These are phyloP conservation scores for Lactarius akahatsu DNA, from an alignment of 768 basidiomycete genomes.

Conservation along the genomic window DNA sequence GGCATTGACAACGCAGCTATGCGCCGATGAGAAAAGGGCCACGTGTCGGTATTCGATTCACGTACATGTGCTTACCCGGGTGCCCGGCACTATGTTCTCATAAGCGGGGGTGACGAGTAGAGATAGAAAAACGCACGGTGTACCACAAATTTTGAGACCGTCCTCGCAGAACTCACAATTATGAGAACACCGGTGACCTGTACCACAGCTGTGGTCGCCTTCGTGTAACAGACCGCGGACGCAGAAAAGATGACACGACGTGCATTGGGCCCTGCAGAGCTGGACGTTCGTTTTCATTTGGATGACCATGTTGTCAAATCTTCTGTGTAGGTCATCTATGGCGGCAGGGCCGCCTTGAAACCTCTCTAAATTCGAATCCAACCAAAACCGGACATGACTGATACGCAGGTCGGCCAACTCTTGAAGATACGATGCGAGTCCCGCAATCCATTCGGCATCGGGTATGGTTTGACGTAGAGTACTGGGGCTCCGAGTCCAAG, in stretches of 20 bases:
- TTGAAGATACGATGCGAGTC: conserved; percentile 42
- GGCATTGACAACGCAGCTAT: conserved; percentile 50
- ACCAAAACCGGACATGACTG: conserved; percentile 50
- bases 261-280: conserved; percentile 50
- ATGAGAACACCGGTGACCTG: conserved; percentile 47
- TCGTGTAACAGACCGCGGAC: conserved; percentile 45
- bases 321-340: conserved; percentile 46
- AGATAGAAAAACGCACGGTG: conserved; percentile 41
- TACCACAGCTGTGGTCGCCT: conserved; percentile 49
- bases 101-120: not conserved
- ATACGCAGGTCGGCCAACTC: conserved; percentile 44
- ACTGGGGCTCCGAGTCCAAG: conserved; percentile 35
- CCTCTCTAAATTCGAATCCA: conserved; percentile 46
- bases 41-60: not conserved
- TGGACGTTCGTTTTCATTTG: conserved; percentile 47
- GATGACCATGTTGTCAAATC: conserved; percentile 43
- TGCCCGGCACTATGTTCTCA: conserved; percentile 51
- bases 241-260: conserved; percentile 50
- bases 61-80: conserved; percentile 53
- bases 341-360: conserved; percentile 46
- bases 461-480: conserved; percentile 36
- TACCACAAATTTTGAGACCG: conserved; percentile 42
- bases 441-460: conserved; percentile 45
- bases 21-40: conserved; percentile 41
- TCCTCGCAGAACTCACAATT: conserved; percentile 46